Percentiles rank a stretch among this genome's conserved stretches.
phyloP scores from a whole-genome alignment of 2,329 filamentous ascomycete genomes.

The Stachybotrys chartarum region DNA sequence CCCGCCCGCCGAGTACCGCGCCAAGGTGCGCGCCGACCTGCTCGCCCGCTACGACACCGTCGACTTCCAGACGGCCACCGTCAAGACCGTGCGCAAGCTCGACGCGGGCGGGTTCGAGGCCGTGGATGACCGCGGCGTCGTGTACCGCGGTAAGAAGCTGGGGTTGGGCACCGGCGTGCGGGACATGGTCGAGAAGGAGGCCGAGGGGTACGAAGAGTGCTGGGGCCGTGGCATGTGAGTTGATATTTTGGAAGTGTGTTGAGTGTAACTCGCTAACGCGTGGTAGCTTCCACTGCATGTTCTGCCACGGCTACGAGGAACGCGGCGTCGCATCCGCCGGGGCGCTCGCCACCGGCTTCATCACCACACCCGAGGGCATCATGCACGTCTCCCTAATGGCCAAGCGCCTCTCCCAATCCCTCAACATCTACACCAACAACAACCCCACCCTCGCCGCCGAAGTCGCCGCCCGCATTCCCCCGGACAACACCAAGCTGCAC shows the following conservation, averaged over 20 bases:
- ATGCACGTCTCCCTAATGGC: constrained; percentile 36
- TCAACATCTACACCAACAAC: constrained; percentile 47
- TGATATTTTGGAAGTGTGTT: background rate
- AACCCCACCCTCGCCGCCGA: constrained; percentile 21
- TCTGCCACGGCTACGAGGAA: constrained; percentile 54
- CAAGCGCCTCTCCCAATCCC: constrained; percentile 29
- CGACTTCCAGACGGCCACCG: constrained; percentile 19
- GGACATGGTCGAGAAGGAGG: constrained; percentile 40
- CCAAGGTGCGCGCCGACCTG: constrained; percentile 25
- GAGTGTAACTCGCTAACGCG: background rate
- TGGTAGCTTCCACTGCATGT: constrained; percentile 49
- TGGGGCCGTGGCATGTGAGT: constrained; percentile 46
- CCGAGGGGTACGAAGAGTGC: constrained; percentile 46
- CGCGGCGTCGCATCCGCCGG: constrained; percentile 36
- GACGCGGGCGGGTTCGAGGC: constrained; percentile 24
- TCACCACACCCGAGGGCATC: constrained; percentile 22
- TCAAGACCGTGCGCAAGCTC: constrained; percentile 19
- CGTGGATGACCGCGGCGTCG: constrained; percentile 30
- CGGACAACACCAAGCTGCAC: constrained; percentile 22
- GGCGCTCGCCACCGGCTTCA: constrained; percentile 33
- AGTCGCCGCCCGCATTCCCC: constrained; percentile 15
- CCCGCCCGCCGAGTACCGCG: constrained; percentile 24
- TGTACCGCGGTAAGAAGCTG: constrained; percentile 43
- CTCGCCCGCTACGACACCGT: constrained; percentile 25
- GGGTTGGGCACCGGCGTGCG: constrained; percentile 46